A percentile compares a stretch with the other conserved stretches of the same genome.
These are phyloP conservation scores for Hypericum perforatum DNA, from an alignment of 345 rosid species.

Conservation along the genomic window DNA sequence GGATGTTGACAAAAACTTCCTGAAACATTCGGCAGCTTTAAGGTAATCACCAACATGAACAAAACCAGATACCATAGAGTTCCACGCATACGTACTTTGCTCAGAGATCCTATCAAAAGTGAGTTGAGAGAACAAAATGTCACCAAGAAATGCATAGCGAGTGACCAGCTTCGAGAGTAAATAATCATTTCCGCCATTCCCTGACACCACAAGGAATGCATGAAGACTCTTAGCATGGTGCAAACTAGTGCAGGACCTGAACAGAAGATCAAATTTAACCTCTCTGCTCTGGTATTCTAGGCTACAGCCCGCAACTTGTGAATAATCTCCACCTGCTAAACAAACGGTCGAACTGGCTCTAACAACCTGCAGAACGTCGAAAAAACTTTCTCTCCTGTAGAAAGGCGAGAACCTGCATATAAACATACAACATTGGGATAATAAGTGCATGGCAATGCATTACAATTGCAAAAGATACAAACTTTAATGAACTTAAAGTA, in stretches of 20 bases:
- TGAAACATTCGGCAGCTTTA: constrained; percentile 38
- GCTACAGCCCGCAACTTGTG: constrained; percentile 12
- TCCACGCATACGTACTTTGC: constrained; percentile 48
- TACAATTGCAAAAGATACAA: too few relatives aligned
- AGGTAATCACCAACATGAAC: constrained; percentile 21
- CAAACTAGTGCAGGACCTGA: constrained; percentile 26
- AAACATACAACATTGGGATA: too few relatives aligned
- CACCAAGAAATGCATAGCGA: constrained; percentile 30
- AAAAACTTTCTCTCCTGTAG: too few relatives aligned
- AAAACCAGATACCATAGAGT: constrained; percentile 46
- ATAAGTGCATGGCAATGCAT: too few relatives aligned
- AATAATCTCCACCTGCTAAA: constrained; percentile 21
- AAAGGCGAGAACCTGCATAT: too few relatives aligned
- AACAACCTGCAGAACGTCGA: too few relatives aligned
- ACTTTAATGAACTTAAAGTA: too few relatives aligned
- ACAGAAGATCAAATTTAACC: constrained; percentile 27
- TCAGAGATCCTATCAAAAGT: constrained; percentile 30
- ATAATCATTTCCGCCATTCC: constrained; percentile 17
- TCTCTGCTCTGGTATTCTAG: constrained; percentile 7
- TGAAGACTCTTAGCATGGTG: constrained; percentile 26
- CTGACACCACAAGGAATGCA: constrained; percentile 34
- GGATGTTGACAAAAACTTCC: constrained; percentile 27
- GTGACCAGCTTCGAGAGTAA: constrained; percentile 36
- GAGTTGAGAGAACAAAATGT: constrained; percentile 19
- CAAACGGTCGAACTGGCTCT: too few relatives aligned